phyloP scores from a whole-genome alignment of 2,329 filamentous ascomycete species.

The Aspergillus fischeri region DNA sequence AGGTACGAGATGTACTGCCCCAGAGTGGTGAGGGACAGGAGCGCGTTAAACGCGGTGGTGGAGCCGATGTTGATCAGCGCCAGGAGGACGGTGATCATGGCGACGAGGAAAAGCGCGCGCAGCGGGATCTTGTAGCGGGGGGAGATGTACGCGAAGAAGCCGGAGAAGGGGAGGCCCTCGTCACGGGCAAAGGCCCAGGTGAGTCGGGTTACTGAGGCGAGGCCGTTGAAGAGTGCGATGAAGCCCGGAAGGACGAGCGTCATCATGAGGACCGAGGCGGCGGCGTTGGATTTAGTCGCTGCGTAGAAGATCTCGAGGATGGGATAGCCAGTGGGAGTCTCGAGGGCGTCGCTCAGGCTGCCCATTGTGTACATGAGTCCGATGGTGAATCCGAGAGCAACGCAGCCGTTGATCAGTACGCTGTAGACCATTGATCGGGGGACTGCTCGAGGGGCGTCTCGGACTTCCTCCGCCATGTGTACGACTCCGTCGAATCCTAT shows the following conservation, averaged over 20 bases:
- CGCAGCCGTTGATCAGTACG: conserved; percentile 43
- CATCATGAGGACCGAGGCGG: conserved; percentile 40
- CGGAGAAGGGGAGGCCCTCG: conserved; percentile 37
- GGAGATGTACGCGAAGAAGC: conserved; percentile 26
- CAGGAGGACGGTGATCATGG: conserved; percentile 25
- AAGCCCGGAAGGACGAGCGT: conserved; percentile 28
- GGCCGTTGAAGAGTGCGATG: conserved; percentile 24
- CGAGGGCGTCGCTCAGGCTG: conserved; percentile 35
- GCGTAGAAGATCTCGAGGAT: conserved; percentile 49
- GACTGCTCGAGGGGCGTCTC: conserved; percentile 43
- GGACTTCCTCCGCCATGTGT: conserved; percentile 48
- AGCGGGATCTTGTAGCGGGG: conserved; percentile 37
- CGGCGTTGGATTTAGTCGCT: conserved; percentile 42
- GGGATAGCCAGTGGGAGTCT: conserved; percentile 43
- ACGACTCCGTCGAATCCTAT: conserved; percentile 23
- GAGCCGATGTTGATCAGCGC: conserved; percentile 48
- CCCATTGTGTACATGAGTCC: conserved; percentile 42
- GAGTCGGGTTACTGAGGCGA: conserved; percentile 37
- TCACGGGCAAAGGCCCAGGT: conserved; percentile 26
- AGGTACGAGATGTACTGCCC: conserved; percentile 50
- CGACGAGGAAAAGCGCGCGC: conserved; percentile 29
- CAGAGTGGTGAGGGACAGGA: conserved; percentile 48
- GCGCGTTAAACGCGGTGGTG: conserved; percentile 48
- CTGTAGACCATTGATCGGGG: conserved; percentile 45
- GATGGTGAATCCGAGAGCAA: conserved; percentile 43